Evolutionary conservation across 2,329 filamentous ascomycete species (phyloP), one percentile per base, ranked within the genome.

Genomic region (Metarhizium sp.): DNA sequence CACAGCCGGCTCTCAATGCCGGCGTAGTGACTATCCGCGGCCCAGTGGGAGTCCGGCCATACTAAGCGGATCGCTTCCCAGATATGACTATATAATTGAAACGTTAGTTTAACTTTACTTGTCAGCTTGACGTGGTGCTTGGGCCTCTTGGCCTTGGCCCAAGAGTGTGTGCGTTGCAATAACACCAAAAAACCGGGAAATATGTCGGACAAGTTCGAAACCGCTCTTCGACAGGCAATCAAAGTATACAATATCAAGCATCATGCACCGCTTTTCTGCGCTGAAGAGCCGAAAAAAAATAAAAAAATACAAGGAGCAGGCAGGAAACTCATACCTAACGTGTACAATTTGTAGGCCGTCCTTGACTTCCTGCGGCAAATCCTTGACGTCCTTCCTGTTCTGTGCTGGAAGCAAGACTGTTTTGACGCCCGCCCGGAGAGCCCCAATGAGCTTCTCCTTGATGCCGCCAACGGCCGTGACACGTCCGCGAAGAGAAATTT

Each of bases 391-490:
- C 73, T 97, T 97, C 60, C 86, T 81, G 69, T 99, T 99, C 62
- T 89, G 87, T 36, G 86, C 81, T 3, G 94, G 94, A 7, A 99
- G 76, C 58, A 99, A 71, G 7, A 99, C 92, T 36, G 90, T 92
- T 79, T 96, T 95, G 59, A 99, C 92, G 32, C 94, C 94, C 2
- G 94, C 94, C 55, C 92, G 82, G 67, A 95, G 78, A 8, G 94
- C 94, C 25, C 94, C 94, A 67, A 99, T 97, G 53, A 97, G 79
- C 72, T 99, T 99, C 81, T 99, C 92, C 74, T 97, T 96, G 75
- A 99, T 97, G 18, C 94, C 94, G 53, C 94, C 94, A 40, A 99
- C 94, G 30, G 92, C 90, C 72, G 94, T 90, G 55, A 99, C 88
- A 60, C 91, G 85, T 25, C 94, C 94, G 46, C 94, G 83, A 30